A percentile compares a stretch with the other conserved stretches of the same genome.
phyloP scores from a whole-genome alignment of 148 eudicot genomes.

The Rhododendron ferrugineum region DNA sequence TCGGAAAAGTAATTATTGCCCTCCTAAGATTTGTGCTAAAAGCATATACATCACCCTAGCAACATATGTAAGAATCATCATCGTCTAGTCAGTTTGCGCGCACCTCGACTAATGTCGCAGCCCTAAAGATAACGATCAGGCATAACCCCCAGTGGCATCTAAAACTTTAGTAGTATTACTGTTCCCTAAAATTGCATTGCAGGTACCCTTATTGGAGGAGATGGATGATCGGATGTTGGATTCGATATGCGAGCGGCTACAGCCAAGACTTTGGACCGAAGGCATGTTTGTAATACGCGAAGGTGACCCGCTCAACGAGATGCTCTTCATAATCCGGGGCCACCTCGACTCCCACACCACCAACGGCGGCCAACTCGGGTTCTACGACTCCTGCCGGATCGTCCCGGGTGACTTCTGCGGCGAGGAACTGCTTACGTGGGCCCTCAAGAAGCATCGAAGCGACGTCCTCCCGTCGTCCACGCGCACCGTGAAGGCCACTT shows the following conservation, averaged over 20 bases:
- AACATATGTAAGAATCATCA: not conserved
- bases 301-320: constrained; percentile 77
- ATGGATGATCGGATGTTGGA: constrained; percentile 75
- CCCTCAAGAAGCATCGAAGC: constrained; percentile 47
- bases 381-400: constrained; percentile 56
- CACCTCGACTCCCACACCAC: constrained; percentile 72
- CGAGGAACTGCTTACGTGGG: constrained; percentile 85
- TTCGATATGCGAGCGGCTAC: constrained; percentile 74
- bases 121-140: too few species aligned
- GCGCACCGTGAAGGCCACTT: constrained; percentile 63
- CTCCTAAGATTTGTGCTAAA: too few species aligned
- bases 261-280: constrained; percentile 58
- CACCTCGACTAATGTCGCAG: too few species aligned
- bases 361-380: constrained; percentile 74
- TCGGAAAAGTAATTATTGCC: too few species aligned
- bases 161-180: not conserved
- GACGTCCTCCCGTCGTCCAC: constrained; percentile 71
- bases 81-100: not conserved
- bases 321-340: constrained; percentile 84
- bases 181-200: not conserved
- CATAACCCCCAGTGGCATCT: too few species aligned
- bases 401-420: constrained; percentile 80
- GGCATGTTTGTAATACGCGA: constrained; percentile 63
- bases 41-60: too few species aligned
- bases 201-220: constrained; percentile 80